Conservation (phyloP, 2,329 filamentous ascomycete genomes). For the Xylariaceae sp. region DNA sequence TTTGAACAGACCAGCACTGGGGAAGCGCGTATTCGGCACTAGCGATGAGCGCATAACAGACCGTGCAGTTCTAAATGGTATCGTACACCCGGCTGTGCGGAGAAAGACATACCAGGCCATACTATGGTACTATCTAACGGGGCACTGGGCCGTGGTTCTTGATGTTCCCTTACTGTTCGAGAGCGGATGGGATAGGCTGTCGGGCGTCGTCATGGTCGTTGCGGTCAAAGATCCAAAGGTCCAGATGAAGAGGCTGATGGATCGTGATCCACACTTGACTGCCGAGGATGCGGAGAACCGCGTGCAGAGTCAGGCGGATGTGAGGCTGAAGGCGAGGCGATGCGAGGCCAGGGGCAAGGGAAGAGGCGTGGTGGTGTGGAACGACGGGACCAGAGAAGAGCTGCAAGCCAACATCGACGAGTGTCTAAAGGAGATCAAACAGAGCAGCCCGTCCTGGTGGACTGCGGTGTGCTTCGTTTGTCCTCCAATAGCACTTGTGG, state of each 20-base stretch:
- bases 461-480: constrained; percentile 64
- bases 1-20: constrained; percentile 81
- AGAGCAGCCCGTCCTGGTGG: constrained; percentile 76
- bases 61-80: constrained; percentile 74
- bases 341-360: constrained; percentile 62
- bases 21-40: constrained; percentile 80
- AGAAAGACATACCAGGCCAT: constrained; percentile 75
- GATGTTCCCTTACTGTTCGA: constrained; percentile 94
- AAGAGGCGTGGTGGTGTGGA: constrained; percentile 81
- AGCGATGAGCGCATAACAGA: constrained; percentile 66
- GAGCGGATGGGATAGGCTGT: constrained; percentile 77
- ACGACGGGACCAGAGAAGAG: constrained; percentile 72
- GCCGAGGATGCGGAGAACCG: constrained; percentile 85
- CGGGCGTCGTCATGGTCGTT: constrained; percentile 82
- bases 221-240: constrained; percentile 74
- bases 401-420: constrained; percentile 62
- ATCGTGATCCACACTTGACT: constrained; percentile 71
- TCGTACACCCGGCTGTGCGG: constrained; percentile 89
- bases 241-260: constrained; percentile 76
- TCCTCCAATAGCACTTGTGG: constrained; percentile 69
- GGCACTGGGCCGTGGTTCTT: constrained; percentile 84
- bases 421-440: constrained; percentile 61
- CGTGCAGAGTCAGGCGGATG: constrained; percentile 81
- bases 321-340: constrained; percentile 75
- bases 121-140: constrained; percentile 66